Evolutionary conservation across 2,329 filamentous ascomycete genomes (phyloP), one percentile per base, ranked within the genome.

Genomic region (Diaporthe velutina): DNA sequence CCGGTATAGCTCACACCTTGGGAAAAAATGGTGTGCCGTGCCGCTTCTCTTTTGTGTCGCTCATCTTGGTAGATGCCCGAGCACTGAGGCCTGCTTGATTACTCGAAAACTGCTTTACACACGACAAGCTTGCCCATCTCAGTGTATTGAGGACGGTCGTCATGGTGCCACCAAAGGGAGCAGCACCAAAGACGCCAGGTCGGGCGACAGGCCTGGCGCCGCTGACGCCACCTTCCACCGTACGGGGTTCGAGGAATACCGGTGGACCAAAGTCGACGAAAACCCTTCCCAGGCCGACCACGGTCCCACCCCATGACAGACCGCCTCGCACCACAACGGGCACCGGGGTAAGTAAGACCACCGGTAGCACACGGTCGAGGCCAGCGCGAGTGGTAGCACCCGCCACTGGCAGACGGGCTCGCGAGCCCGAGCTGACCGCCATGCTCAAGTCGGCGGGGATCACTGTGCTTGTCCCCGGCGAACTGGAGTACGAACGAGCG

Each of bases 401-500:
- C 10, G 30, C 35, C 4, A 3, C 54, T 19, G 17, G 4, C 7
- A 45, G 15, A 28, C 38, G 58, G 25, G 6, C 15, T 22, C 58
- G 58, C 17, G 22, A 38, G 13, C 45, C 67, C 12, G 67, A 55
- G 3, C 28, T 70, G 7, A 35, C 30, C 28, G 38, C 67, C 15
- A 7, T 22, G 7, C 60, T 72, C 19, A 5, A 72, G 30, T 22
- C 57, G 15, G 1, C 15, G 4, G 45, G 22, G 54, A 77, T 77
- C 55, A 66, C 55, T 17, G 73, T 77, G 33, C 48, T 75, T 35
- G 5, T 67, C 17, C 61, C 72, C 19, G 74, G 60, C 1, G 33
- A 70, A 0, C 1, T n/a, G 5, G 77, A 81, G 19, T 81, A 81
- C 67, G 78, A 79, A 25, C 77, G 73, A 0, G 67, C 77, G 7